phyloP scores from a whole-genome alignment of 75 land plant genomes.

The Pinus taeda region DNA sequence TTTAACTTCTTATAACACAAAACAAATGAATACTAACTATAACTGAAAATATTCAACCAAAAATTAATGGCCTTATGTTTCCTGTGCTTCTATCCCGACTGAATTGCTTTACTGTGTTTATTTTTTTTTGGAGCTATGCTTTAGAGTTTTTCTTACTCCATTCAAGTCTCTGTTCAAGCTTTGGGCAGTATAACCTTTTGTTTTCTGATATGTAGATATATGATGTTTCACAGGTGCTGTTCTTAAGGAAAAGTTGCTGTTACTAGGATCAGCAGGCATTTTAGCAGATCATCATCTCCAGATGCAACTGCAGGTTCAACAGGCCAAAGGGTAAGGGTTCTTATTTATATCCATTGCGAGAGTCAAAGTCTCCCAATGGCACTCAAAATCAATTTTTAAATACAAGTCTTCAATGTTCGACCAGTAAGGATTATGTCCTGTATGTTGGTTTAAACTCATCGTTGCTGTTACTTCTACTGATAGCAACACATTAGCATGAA shows the following conservation, averaged over 20 bases:
- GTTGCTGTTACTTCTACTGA: too few species aligned
- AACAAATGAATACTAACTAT: too few species aligned
- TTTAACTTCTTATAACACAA: too few species aligned
- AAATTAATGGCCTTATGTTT: not conserved
- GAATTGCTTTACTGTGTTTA: not conserved
- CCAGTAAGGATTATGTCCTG: too few species aligned
- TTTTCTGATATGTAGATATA: constrained; percentile 3
- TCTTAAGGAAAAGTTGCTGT: constrained; percentile 87
- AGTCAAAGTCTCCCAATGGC: too few species aligned
- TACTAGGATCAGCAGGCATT: constrained; percentile 88
- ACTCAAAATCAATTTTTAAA: too few species aligned
- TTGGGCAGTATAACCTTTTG: not conserved
- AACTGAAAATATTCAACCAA: too few species aligned
- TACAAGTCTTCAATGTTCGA: too few species aligned
- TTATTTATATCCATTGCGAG: too few species aligned
- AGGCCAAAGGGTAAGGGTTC: constrained; percentile 62
- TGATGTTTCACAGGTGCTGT: constrained; percentile 65
- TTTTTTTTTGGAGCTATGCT: not conserved
- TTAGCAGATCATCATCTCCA: constrained; percentile 95
- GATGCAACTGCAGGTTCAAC: constrained; percentile 75
- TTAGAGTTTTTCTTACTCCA: not conserved
- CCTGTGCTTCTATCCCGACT: not conserved
- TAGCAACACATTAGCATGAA: too few species aligned
- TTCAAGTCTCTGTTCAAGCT: not conserved
- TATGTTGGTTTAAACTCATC: too few species aligned